These are phyloP conservation scores for Marchantia polymorpha DNA, from an alignment of 225 moss, liverwort and hornwort genomes.

Conservation along the genomic window DNA sequence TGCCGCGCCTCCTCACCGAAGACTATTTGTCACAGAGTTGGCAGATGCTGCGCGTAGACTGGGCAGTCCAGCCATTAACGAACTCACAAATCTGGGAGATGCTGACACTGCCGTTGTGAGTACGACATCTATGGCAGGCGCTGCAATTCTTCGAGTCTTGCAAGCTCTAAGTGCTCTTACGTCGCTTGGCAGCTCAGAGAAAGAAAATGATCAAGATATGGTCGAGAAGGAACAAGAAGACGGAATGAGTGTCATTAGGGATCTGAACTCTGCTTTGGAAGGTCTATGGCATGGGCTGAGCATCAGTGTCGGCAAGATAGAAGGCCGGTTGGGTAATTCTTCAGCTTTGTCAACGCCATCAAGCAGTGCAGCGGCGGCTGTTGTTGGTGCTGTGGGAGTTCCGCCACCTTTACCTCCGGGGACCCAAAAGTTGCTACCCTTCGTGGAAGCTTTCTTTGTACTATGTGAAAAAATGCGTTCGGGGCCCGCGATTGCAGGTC, in stretches of 20 bases:
- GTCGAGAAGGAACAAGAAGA: slow-evolving; percentile 77
- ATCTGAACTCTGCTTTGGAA: slow-evolving; percentile 76
- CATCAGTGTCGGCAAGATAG: slow-evolving; percentile 80
- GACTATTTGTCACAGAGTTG: slow-evolving; percentile 74
- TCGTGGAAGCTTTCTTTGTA: slow-evolving; percentile 94
- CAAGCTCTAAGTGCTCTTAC: slow-evolving; percentile 88
- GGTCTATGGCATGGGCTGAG: slow-evolving; percentile 84
- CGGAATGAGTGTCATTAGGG: slow-evolving; percentile 60
- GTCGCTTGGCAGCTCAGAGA: slow-evolving; percentile 45
- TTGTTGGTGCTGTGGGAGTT: slow-evolving; percentile 58
- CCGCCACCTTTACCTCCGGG: slow-evolving; percentile 90
- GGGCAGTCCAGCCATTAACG: slow-evolving; percentile 67
- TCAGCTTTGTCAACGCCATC: slow-evolving; percentile 49
- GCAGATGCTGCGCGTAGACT: slow-evolving; percentile 72
- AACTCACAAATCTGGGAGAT: slow-evolving; percentile 74
- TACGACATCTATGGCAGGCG: slow-evolving; percentile 87
- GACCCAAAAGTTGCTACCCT: slow-evolving; percentile 82
- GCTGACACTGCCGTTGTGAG: slow-evolving; percentile 66
- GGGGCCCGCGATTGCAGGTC: slow-evolving; percentile 59
- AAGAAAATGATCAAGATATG: slow-evolving; percentile 51
- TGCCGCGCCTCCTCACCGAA: slow-evolving; percentile 77
- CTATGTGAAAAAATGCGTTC: slow-evolving; percentile 83
- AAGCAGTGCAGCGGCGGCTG: slow-evolving; percentile 51
- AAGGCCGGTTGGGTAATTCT: slow-evolving; percentile 59
- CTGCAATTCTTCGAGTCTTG: slow-evolving; percentile 82